Percentiles rank a stretch among this genome's conserved stretches.
These are phyloP conservation scores for Cercospora sp. DNA, from an alignment of 2,329 filamentous ascomycete genomes.

Conservation along the genomic window DNA sequence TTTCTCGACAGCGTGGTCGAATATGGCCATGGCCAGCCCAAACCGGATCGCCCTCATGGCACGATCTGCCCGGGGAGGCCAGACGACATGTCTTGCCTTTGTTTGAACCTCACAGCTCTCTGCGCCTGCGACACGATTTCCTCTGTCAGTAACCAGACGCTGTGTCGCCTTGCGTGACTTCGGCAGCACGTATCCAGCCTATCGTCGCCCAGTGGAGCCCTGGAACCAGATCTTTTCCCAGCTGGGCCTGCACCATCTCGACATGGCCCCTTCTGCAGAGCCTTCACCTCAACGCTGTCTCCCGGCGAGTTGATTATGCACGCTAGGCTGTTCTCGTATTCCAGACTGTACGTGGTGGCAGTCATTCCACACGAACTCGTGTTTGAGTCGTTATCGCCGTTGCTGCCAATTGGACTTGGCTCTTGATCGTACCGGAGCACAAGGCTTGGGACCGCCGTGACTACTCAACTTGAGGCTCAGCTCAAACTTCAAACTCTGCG, in stretches of 20 bases:
- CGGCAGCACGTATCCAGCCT: slow-evolving; percentile 3
- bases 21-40: not conserved
- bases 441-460: not conserved
- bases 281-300: not conserved
- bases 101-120: not conserved
- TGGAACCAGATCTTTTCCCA: not conserved
- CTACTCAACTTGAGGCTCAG: not conserved
- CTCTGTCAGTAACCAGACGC: not conserved
- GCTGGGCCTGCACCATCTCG: not conserved
- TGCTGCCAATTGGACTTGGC: not conserved
- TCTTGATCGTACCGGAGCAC: not conserved
- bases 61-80: not conserved
- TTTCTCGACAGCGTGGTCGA: not conserved
- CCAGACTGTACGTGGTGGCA: not conserved
- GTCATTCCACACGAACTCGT: not conserved
- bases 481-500: not conserved
- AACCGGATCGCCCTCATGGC: not conserved
- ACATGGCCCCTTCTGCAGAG: not conserved
- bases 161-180: slow-evolving; percentile 2
- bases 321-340: not conserved
- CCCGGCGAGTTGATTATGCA: not conserved
- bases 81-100: slow-evolving; percentile 4
- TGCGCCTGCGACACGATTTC: not conserved
- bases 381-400: not conserved
- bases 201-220: slow-evolving; percentile 8